Base-by-base conservation (phyloP, 2,329 filamentous ascomycete species). In the Aspergillus quadrilineatus region DNA sequence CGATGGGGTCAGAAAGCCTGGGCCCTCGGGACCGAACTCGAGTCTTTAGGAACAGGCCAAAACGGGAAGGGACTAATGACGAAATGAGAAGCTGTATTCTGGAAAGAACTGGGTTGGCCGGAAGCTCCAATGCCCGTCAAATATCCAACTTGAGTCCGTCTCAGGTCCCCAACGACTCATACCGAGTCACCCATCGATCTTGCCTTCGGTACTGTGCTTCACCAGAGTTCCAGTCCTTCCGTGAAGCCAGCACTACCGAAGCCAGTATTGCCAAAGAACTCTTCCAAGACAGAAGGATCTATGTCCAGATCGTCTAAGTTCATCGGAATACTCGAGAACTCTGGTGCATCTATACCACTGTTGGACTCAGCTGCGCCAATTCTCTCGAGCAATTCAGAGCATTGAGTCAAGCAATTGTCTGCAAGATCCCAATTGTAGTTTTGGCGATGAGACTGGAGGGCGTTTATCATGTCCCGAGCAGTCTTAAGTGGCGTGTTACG, bases 381-480 rank as follows among this genome's bases (percentile, higher is more conserved):
- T 61, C 76, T 81, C 30, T 82, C 77, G 0, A 82, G 69, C 10
- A 81, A 64, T 9, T 81, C 79, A 5, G 71, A 67, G 58, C 81
- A 77, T 47, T 81, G 77, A 0, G 74, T 71, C 1, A 83, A 65
- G 57, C 80, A 82, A 4, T 80, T 72, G 47, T 82, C 79, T 0
- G 73, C 80, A 1, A 83, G 66, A 57, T 83, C 80, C 81, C 81
- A 83, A 0, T 63, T 68, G 43, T 67, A 68, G 4, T 69, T 64
- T 15, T 76, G 68, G 1, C 73, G 74, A 44, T 81, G 77, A 0
- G 61, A 58, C 10, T 69, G 71, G 12, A 83, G 67, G 1, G 73
- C 66, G 2, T 60, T 58, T 3, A 81, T 66, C 9, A 82, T 68
- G 17, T 77, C 74, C 4, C 67, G 70, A 0, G 79, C 77, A 52